Evolutionary conservation across 805 yeast species (phyloP), one percentile per base, ranked within the genome.

Genomic region (Schwanniomyces polymorphus): DNA sequence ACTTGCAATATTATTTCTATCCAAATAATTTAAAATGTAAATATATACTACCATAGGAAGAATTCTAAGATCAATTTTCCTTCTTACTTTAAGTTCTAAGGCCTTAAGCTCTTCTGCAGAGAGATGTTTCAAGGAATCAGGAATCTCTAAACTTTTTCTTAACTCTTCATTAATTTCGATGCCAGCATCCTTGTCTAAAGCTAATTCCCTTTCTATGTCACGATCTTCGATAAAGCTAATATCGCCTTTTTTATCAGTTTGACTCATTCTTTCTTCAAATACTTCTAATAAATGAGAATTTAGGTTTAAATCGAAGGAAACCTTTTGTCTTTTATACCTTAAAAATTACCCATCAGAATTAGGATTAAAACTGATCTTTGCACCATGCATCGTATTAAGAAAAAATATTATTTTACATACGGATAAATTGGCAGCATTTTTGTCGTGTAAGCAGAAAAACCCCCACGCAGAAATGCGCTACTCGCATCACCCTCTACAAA

Each of bases 1-100:
- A 55, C 77, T 73, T 10, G 83, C 84, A 52, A 80, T 75, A 53
- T 78, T 79, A 51, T 76, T 75, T 44, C 84, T 57, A 58, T 79
- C 84, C 43, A 79, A 63, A 53, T 72, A 78, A 53, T 80, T 80
- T 50, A 80, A 67, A 49, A 80, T 75, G 55, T 79, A 80, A 52
- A 80, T 74, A 51, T 70, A 63, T 47, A 78, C 73, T 27, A 79
- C 54, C 75, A 75, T 71, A 16, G 84, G 82, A 48, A 80, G 60
- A 45, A 80, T 66, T 49, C 82, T 61, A 7, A 73, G 26, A 54
- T 82, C 86, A 37, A 79, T 62, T 51, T 77, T 80, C 40, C 77
- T 56, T 29, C 72, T 71, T 12, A 80, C 69, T 48, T 66, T 74
- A 44, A 55, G 63, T 51, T 78, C 79, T 41, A 80, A 56, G 4